Evolutionary conservation across 139 green algal species (phyloP).

Genomic region (Penium margaritaceum): DNA sequence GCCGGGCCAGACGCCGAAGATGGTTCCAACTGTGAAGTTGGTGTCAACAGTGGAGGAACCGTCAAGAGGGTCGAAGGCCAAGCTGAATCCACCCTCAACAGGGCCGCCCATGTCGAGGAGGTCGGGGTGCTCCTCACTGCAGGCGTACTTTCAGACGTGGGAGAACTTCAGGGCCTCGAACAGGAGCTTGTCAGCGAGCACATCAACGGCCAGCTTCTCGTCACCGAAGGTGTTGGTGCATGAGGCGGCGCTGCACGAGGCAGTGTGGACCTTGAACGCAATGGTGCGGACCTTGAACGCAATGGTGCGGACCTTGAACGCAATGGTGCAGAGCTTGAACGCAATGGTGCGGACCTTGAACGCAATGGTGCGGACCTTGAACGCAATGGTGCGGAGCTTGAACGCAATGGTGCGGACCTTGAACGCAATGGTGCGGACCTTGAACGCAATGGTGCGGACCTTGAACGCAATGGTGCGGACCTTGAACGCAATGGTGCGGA

Average conservation of each 20-base stretch:
- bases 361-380: too few relatives aligned
- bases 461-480: too few relatives aligned
- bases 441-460: too few relatives aligned
- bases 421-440: too few relatives aligned
- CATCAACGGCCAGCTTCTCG: slow-evolving; percentile 56
- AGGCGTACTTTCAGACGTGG: slow-evolving; percentile 46
- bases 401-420: too few relatives aligned
- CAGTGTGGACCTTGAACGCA: too few relatives aligned
- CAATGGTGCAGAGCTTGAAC: too few relatives aligned
- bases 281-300: too few relatives aligned
- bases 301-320: too few relatives aligned
- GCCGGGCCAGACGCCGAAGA: slow-evolving; percentile 52
- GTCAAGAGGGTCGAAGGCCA: slow-evolving; percentile 56
- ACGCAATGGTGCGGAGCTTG: too few relatives aligned
- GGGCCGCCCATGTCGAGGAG: slow-evolving; percentile 45
- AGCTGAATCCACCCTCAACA: slow-evolving; percentile 49
- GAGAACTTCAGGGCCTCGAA: slow-evolving; percentile 48
- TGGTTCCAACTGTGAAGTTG: slow-evolving; percentile 59
- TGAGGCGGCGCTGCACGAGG: slow-evolving; percentile 38
- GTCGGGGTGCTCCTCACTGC: slow-evolving; percentile 46
- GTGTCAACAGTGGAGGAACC: slow-evolving; percentile 57
- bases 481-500: too few relatives aligned
- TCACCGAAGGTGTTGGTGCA: slow-evolving; percentile 59
- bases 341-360: too few relatives aligned
- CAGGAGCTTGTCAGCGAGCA: slow-evolving; percentile 51